Percentiles rank a stretch among this genome's conserved stretches.
These are phyloP conservation scores for Sporopachydermia quercuum DNA, from an alignment of 805 yeast genomes.

Conservation along the genomic window DNA sequence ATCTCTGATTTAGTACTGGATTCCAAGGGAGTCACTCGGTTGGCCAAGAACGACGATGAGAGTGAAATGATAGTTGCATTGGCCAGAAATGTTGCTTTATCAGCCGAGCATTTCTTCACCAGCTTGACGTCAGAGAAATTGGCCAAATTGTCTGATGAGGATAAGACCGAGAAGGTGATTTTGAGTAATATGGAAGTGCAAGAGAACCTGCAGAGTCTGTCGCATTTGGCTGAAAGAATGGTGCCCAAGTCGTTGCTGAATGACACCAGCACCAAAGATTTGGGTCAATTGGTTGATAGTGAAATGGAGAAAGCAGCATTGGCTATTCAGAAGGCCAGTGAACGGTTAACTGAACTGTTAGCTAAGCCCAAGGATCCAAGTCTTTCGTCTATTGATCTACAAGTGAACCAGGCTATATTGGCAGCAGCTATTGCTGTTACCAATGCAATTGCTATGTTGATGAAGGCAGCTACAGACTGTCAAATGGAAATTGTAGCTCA, in stretches of 20 bases:
- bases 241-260: slow-evolving; percentile 24
- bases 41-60: slow-evolving; percentile 32
- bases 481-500: slow-evolving; percentile 68
- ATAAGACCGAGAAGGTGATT: slow-evolving; percentile 63
- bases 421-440: slow-evolving; percentile 72
- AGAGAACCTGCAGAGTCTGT: slow-evolving; percentile 45
- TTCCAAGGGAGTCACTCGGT: slow-evolving; percentile 52
- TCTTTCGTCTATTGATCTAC: slow-evolving; percentile 40
- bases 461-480: slow-evolving; percentile 63
- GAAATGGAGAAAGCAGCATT: slow-evolving; percentile 64
- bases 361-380: slow-evolving; percentile 33
- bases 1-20: slow-evolving; percentile 49
- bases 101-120: slow-evolving; percentile 46
- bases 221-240: slow-evolving; percentile 40
- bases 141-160: slow-evolving; percentile 38
- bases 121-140: slow-evolving; percentile 40
- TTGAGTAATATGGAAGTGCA: slow-evolving; percentile 65
- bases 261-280: slow-evolving; percentile 28
- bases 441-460: slow-evolving; percentile 56
- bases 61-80: slow-evolving; percentile 34
- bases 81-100: slow-evolving; percentile 43
- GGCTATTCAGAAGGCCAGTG: slow-evolving; percentile 51
- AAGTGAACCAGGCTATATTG: slow-evolving; percentile 62
- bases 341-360: slow-evolving; percentile 38
- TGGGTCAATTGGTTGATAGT: slow-evolving; percentile 55